These are phyloP conservation scores for Zoysia matrella DNA, from an alignment of 202 grass and related monocot genomes.

Conservation along the genomic window DNA sequence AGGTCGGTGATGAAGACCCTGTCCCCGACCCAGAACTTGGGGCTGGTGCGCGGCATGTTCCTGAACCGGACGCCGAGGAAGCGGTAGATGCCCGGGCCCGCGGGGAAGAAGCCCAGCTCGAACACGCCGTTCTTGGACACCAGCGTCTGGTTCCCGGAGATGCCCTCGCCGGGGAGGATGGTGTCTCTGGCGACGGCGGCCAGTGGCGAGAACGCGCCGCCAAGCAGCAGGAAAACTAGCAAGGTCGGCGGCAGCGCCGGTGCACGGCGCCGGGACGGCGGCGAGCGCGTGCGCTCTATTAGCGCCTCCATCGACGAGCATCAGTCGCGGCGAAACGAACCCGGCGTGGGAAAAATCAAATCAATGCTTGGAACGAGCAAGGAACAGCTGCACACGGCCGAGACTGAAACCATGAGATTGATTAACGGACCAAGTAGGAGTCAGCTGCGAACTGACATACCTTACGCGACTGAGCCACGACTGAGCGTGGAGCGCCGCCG, in stretches of 20 bases:
- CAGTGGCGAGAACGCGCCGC: background rate
- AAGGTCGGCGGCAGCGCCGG: background rate
- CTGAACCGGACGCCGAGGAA: conserved; percentile 47
- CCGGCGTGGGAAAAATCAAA: background rate
- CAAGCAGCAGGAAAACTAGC: conserved; percentile 5
- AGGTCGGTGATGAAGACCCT: conserved; percentile 47
- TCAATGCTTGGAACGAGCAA: background rate
- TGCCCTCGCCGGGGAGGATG: conserved; percentile 36
- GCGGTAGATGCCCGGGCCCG: conserved; percentile 36
- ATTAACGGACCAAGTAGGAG: background rate
- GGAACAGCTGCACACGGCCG: background rate
- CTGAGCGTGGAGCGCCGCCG: background rate
- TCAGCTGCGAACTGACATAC: background rate
- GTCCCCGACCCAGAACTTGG: conserved; percentile 52
- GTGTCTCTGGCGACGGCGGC: conserved; percentile 32
- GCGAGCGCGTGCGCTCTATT: background rate
- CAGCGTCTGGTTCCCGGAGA: conserved; percentile 50
- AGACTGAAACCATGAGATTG: background rate
- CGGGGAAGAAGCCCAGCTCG: conserved; percentile 55
- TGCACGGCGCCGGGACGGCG: background rate
- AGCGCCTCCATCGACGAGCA: conserved; percentile 37
- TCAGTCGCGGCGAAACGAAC: background rate
- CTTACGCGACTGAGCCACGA: too few species aligned
- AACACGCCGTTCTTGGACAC: conserved; percentile 50
- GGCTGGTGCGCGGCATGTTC: conserved; percentile 39